Evolutionary conservation across 2,329 filamentous ascomycete genomes (phyloP).

Genomic region (Verticillium nubilum): DNA sequence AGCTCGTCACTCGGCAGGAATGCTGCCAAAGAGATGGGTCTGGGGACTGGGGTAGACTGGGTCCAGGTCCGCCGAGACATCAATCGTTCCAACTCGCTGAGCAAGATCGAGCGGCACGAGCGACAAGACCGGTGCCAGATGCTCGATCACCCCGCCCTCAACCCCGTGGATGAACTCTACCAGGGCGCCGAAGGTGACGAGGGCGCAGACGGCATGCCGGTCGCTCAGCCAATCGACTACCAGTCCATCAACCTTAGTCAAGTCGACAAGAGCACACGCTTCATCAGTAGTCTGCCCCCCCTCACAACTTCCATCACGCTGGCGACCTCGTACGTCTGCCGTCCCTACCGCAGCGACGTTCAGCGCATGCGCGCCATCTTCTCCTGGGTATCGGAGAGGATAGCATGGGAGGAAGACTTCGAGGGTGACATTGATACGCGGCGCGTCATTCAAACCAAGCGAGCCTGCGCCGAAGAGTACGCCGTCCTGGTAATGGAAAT

Average conservation of each 20-base stretch:
- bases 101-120: slow-evolving; percentile 80
- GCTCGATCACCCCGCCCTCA: slow-evolving; percentile 84
- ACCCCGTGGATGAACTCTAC: slow-evolving; percentile 83
- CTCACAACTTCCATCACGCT: slow-evolving; percentile 77
- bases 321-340: slow-evolving; percentile 86
- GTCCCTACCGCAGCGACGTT: slow-evolving; percentile 90
- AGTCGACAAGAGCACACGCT: slow-evolving; percentile 94
- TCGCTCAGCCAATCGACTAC: slow-evolving; percentile 80
- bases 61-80: slow-evolving; percentile 96
- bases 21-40: slow-evolving; percentile 64
- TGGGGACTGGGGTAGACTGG: slow-evolving; percentile 69
- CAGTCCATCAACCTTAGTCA: slow-evolving; percentile 71
- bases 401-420: slow-evolving; percentile 92
- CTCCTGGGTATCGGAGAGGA: slow-evolving; percentile 93
- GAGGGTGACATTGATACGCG: slow-evolving; percentile 80
- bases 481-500: slow-evolving; percentile 86
- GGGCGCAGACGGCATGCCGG: slow-evolving; percentile 74
- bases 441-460: slow-evolving; percentile 75
- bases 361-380: slow-evolving; percentile 92
- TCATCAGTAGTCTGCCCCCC: slow-evolving; percentile 76
- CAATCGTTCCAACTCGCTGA: slow-evolving; percentile 90
- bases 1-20: slow-evolving; percentile 36
- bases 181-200: slow-evolving; percentile 87
- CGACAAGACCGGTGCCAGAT: slow-evolving; percentile 86
- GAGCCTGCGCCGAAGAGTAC: slow-evolving; percentile 85